Evolutionary conservation across 768 basidiomycete genomes (phyloP).

Genomic region (Crepidotus variabilis): DNA sequence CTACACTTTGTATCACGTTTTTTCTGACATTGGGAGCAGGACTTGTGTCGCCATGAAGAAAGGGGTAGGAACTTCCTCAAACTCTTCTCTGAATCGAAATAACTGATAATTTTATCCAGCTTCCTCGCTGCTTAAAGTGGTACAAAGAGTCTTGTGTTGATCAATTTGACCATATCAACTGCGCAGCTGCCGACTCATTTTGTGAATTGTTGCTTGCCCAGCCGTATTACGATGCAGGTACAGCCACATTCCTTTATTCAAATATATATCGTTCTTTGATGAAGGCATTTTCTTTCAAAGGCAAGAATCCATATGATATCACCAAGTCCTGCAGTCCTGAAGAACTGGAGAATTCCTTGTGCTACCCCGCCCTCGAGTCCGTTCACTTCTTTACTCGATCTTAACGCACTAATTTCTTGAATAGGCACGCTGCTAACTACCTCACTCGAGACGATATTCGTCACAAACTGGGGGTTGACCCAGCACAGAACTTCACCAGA

Average conservation of each 20-base stretch:
- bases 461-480: constrained; percentile 50
- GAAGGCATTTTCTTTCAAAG: constrained; percentile 12
- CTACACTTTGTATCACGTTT: not conserved
- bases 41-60: constrained; percentile 60
- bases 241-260: constrained; percentile 11
- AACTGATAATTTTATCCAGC: constrained; percentile 27
- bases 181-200: constrained; percentile 62
- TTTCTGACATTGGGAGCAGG: constrained; percentile 4
- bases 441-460: constrained; percentile 55
- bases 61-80: constrained; percentile 34
- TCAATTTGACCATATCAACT: constrained; percentile 61
- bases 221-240: constrained; percentile 41
- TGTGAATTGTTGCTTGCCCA: constrained; percentile 55
- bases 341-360: not conserved
- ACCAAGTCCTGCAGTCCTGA: constrained; percentile 40
- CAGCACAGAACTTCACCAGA: constrained; percentile 47
- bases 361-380: not conserved
- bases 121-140: constrained; percentile 63
- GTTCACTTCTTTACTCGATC: not conserved
- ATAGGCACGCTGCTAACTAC: constrained; percentile 32
- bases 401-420: constrained; percentile 13
- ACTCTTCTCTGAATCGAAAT: no score
- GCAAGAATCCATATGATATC: constrained; percentile 53
- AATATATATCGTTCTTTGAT: not conserved
- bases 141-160: constrained; percentile 61